Conservation (phyloP, 768 basidiomycete species). For the Phanerochaete sordida region DNA sequence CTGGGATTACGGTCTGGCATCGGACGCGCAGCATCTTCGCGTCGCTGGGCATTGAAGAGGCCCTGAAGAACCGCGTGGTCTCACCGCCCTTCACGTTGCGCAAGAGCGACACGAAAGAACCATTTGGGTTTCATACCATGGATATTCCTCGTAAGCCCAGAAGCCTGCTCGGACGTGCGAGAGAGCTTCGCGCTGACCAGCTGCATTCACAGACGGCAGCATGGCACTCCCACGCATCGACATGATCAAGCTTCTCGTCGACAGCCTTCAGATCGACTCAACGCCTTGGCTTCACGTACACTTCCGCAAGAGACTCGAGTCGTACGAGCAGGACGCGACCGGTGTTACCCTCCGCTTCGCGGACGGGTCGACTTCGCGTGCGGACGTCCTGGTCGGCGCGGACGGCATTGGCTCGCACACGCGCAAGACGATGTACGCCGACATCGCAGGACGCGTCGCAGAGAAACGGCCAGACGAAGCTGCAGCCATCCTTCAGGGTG, state of each 20-base stretch:
- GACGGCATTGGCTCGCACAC: slow-evolving; percentile 23
- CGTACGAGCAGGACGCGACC: slow-evolving; percentile 6
- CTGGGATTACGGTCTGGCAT: not conserved
- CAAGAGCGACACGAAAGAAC: not conserved
- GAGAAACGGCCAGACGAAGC: not conserved
- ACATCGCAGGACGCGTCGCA: not conserved
- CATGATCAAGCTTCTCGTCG: not conserved
- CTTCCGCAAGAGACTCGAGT: slow-evolving; percentile 15
- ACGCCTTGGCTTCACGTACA: not conserved
- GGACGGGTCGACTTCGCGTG: slow-evolving; percentile 21
- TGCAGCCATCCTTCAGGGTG: not conserved
- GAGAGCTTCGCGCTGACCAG: not conserved
- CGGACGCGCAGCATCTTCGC: not conserved
- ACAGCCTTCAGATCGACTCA: not conserved
- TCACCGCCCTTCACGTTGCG: not conserved
- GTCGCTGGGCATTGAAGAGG: not conserved
- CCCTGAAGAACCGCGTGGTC: not conserved
- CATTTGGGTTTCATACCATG: not conserved
- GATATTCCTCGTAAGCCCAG: not conserved
- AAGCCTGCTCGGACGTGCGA: not conserved
- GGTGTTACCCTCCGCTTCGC: slow-evolving; percentile 18
- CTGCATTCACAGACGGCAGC: not conserved
- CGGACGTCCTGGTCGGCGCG: slow-evolving; percentile 23
- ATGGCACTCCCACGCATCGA: not conserved
- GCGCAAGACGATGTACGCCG: slow-evolving; percentile 7